Evolutionary conservation across 257 asterid species (phyloP).

Genomic region (Solanum tacnaense): DNA sequence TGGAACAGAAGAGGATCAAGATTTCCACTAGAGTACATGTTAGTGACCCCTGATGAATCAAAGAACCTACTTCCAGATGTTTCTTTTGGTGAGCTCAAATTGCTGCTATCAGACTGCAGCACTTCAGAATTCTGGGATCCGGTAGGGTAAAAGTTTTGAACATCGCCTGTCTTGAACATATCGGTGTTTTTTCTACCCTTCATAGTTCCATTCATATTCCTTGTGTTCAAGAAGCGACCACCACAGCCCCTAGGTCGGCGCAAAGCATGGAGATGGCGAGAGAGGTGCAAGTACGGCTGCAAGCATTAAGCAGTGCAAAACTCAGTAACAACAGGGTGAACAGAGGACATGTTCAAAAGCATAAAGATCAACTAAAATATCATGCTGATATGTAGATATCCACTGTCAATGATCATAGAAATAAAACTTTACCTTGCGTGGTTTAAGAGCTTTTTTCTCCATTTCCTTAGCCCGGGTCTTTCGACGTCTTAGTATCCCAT

Average conservation of each 20-base stretch:
- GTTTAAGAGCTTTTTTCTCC: slow-evolving; percentile 27
- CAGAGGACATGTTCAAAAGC: neutral
- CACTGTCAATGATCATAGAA: neutral
- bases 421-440: slow-evolving; percentile 37
- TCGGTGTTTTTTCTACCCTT: neutral
- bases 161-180: neutral
- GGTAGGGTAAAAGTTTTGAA: neutral
- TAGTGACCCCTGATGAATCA: slow-evolving; percentile 24
- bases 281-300: slow-evolving; percentile 70
- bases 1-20: slow-evolving; percentile 25
- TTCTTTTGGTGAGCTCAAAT: slow-evolving; percentile 17
- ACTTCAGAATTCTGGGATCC: slow-evolving; percentile 36
- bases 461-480: slow-evolving; percentile 60
- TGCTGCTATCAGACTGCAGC: slow-evolving; percentile 34
- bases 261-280: slow-evolving; percentile 94
- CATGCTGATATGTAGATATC: neutral
- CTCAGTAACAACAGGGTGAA: neutral
- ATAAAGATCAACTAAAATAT: neutral
- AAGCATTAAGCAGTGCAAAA: neutral
- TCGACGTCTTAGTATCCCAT: slow-evolving; percentile 67
- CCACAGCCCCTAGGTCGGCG: slow-evolving; percentile 85
- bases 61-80: slow-evolving; percentile 12
- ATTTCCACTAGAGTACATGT: slow-evolving; percentile 19
- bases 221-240: slow-evolving; percentile 80
- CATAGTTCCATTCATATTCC: neutral